Conservation (phyloP, 306 rosid genomes). For the Quercus engelmannii region DNA sequence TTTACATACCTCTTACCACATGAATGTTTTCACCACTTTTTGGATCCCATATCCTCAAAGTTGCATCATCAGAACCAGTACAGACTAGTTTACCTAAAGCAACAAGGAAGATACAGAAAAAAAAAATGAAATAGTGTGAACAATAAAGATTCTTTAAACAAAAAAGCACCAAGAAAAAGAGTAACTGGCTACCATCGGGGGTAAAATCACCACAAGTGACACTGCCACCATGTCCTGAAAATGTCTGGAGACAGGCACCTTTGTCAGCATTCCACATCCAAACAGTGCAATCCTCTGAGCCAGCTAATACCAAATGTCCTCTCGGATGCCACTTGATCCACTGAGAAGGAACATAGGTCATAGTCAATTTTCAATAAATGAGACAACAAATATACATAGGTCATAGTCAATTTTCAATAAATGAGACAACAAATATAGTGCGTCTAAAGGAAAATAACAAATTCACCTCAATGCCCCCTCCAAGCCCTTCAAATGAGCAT, state of each 20-base stretch:
- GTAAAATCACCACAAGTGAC: constrained; percentile 96
- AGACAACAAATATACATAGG: not conserved
- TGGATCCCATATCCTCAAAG: constrained; percentile 92
- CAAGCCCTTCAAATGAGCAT: constrained; percentile 70
- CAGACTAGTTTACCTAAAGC: constrained; percentile 74
- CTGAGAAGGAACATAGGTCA: constrained; percentile 43
- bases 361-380: constrained; percentile 12
- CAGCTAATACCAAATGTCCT: constrained; percentile 78
- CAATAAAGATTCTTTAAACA: not conserved
- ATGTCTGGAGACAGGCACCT: constrained; percentile 47
- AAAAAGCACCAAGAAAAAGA: constrained; percentile 22
- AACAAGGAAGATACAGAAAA: constrained; percentile 22
- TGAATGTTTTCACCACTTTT: constrained; percentile 69
- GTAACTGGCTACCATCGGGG: constrained; percentile 68
- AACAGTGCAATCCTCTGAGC: constrained; percentile 71
- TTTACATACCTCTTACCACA: constrained; percentile 66
- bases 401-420: constrained; percentile 19
- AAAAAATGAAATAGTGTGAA: not conserved
- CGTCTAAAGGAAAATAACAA: not conserved
- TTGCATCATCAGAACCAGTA: constrained; percentile 89
- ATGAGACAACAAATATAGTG: not conserved
- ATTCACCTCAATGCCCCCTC: constrained; percentile 71
- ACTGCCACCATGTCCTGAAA: constrained; percentile 71
- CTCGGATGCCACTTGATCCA: constrained; percentile 97
- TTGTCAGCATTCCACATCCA: constrained; percentile 96